A percentile compares a stretch with the other conserved stretches of the same genome.
Evolutionary conservation across 352 stramenopile genomes (phyloP).

Genomic region (Peronosclerospora sorghi): DNA sequence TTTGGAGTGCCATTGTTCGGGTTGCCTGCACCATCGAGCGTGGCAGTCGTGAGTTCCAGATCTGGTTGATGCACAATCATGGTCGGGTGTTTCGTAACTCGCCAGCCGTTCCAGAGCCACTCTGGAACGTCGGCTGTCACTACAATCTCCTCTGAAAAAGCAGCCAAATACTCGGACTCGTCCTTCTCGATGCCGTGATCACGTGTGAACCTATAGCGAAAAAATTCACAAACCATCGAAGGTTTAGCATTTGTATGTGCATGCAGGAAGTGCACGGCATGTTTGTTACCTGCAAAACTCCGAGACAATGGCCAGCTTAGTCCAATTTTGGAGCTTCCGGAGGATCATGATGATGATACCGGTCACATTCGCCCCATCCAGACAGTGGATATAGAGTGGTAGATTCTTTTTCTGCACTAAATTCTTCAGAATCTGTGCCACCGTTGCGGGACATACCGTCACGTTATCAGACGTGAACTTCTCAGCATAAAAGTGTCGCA

Average conservation of each 20-base stretch:
- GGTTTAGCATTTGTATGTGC: too few species aligned
- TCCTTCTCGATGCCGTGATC: too few species aligned
- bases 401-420: slow-evolving; percentile 66
- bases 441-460: slow-evolving; percentile 60
- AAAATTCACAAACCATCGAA: too few species aligned
- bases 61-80: slow-evolving; percentile 81
- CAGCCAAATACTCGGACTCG: too few species aligned
- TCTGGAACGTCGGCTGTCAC: slow-evolving; percentile 53
- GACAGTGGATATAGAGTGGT: slow-evolving; percentile 79
- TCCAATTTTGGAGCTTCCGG: too few species aligned
- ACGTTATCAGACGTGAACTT: slow-evolving; percentile 85
- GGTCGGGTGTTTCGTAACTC: slow-evolving; percentile 76
- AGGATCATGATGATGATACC: slow-evolving; percentile 84
- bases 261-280: too few species aligned
- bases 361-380: slow-evolving; percentile 81
- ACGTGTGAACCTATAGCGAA: too few species aligned
- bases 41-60: too few species aligned
- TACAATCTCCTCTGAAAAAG: too few species aligned
- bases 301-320: too few species aligned
- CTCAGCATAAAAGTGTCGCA: slow-evolving; percentile 74
- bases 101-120: slow-evolving; percentile 79
- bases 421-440: slow-evolving; percentile 63
- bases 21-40: too few species aligned
- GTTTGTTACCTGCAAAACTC: too few species aligned
- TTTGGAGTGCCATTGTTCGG: slow-evolving; percentile 26